Evolutionary conservation across 345 rosid species (phyloP), one percentile per base, ranked within the genome.

Genomic region (Salix purpurea): DNA sequence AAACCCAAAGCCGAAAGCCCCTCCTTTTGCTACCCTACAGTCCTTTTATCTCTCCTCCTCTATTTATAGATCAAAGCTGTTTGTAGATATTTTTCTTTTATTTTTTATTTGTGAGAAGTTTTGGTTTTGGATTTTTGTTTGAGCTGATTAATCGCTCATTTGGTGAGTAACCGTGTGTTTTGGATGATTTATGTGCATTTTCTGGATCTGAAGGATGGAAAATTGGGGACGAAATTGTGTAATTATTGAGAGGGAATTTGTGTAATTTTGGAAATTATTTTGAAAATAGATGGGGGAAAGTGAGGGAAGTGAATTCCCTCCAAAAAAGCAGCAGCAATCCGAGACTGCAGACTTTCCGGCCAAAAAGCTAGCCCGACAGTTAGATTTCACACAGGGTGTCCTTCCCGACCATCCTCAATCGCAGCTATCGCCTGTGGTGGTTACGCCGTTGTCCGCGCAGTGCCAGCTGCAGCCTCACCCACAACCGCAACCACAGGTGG

Each of bases 361-460:
- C 16, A 91, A 88, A 90, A 91, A 85, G 85, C 90, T 90, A 6
- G 99, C 95, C 0, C 77, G 98, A 88, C 99, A 96, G 85, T 97
- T 96, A 70, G 97, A 93, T 90, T 96, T 96, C 86, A 91, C 97
- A 50, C 88, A 82, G 42, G 83, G 81, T 11, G 80, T 67, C 50
- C 74, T 87, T 42, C 94, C 90, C 19, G 91, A 90, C 67, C 90
- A 88, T 65, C 89, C 88, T 67, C 83, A 80, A 80, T 58, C 76
- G 64, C 87, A 83, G 79, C 76, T 76, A 76, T 84, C 72, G 76
- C 64, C 80, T 67, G 23, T 68, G 39, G 44, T 37, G 23, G 75
- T 65, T 24, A 16, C 65, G 52, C 69, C 73, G 42, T 61, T 39
- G 23, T 54, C 52, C 24, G 56, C 67, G 7, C 67, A 42, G 39